Evolutionary conservation across 768 basidiomycete species (phyloP), one percentile per base, ranked within the genome.

Genomic region (Kwoniella dejecticola): DNA sequence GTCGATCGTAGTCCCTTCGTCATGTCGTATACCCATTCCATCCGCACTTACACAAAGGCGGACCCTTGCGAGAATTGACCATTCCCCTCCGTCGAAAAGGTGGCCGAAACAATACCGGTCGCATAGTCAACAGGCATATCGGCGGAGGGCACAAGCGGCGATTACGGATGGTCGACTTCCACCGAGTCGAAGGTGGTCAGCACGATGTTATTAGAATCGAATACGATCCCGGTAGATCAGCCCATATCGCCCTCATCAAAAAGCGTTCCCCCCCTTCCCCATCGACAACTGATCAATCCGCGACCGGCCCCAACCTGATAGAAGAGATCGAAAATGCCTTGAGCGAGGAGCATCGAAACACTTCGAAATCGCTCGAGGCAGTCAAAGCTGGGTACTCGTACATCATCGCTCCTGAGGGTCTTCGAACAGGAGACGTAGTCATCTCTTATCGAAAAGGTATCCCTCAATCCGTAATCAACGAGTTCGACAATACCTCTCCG

Each of bases 201-300:
- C 89, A 90, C 72, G 90, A 94, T 68, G 92, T 98, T 45, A 84
- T 94, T 3, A 85, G 96, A 47, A 90, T 99, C 67, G 96, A 98
- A 81, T 99, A 95, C 74, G 96, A 98, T 81, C 96, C 96, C 0
- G 89, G 89, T 3, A 84, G 96, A 44, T 89, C 88, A 33, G 91
- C 90, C 6, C 96, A 99, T 77, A 95, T 99, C 73, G 95, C 96
- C 1, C 84, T 99, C 62, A 75, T 97, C 73, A 83, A 83, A 74
- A 87, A 85, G 73, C 82, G 87, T 50, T 82, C 86, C 0, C 46
- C 46, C 23, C 57, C 36, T 67, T 77, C 82, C 3, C 76, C 10
- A 82, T 24, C 15, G 10, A 41, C 8, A 82, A 13, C 44, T 8
- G 27, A 26, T 23, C 3, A 52, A n/a, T 41, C 41, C 19, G 23